These are phyloP conservation scores for Clavispora phyllophila DNA, from an alignment of 805 yeast species.

Conservation along the genomic window DNA sequence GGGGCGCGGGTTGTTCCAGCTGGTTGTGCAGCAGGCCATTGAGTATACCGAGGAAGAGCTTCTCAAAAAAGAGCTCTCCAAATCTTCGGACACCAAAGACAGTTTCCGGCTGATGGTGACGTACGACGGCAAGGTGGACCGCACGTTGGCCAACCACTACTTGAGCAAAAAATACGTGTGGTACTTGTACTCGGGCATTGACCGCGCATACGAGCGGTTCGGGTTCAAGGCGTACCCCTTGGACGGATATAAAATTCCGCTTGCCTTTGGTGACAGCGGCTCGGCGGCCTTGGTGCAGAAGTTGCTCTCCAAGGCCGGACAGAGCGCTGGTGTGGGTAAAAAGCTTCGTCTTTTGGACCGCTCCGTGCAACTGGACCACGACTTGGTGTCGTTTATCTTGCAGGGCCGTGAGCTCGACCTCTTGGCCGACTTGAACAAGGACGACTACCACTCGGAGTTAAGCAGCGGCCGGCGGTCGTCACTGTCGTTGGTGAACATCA, in stretches of 20 bases:
- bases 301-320: conserved; percentile 11
- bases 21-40: conserved; percentile 23
- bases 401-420: conserved; percentile 33
- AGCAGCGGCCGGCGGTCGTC: conserved; percentile 26
- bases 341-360: conserved; percentile 23
- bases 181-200: conserved; percentile 69
- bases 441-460: conserved; percentile 29
- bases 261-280: conserved; percentile 11
- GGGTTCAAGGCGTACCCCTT: conserved; percentile 47
- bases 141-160: conserved; percentile 27
- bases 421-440: conserved; percentile 32
- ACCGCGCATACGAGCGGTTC: conserved; percentile 56
- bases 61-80: conserved; percentile 19
- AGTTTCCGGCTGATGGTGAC: conserved; percentile 30
- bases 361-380: conserved; percentile 21
- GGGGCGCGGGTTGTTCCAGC: conserved; percentile 25
- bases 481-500: conserved; percentile 28
- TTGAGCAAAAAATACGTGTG: conserved; percentile 34
- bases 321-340: conserved; percentile 20
- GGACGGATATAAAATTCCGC: conserved; percentile 31
- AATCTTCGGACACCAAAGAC: conserved; percentile 20
- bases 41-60: conserved; percentile 28
- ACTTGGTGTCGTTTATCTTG: conserved; percentile 25
- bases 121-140: conserved; percentile 25
- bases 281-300: conserved; percentile 18